These are phyloP conservation scores for Ascoidea rubescens DNA, from an alignment of 805 yeast species.

Conservation along the genomic window DNA sequence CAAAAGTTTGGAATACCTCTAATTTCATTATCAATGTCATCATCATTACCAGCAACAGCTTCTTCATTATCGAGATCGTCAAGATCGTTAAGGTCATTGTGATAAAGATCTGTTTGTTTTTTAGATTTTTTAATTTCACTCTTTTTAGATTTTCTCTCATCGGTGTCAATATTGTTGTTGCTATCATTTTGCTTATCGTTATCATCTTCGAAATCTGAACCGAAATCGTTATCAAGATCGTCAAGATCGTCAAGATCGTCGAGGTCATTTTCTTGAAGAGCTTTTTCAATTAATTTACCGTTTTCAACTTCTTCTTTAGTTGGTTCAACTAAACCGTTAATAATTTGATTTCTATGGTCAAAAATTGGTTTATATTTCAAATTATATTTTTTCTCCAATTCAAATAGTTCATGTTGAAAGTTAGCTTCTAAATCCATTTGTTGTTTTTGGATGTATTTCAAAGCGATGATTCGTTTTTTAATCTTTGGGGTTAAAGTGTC, in stretches of 20 bases:
- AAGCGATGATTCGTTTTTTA: constrained; percentile 63
- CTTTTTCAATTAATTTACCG: constrained; percentile 61
- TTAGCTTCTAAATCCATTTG: constrained; percentile 80
- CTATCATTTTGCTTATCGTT: constrained; percentile 23
- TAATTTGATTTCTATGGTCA: constrained; percentile 55
- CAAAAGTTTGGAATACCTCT: constrained; percentile 90
- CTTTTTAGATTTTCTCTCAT: constrained; percentile 6
- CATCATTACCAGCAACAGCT: constrained; percentile 29
- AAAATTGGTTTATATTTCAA: constrained; percentile 64
- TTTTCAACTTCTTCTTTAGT: constrained; percentile 60
- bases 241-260: constrained; percentile 26
- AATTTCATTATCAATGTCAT: constrained; percentile 27
- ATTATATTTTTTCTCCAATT: constrained; percentile 70
- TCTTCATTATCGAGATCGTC: constrained; percentile 27
- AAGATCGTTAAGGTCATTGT: constrained; percentile 25
- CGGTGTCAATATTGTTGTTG: constrained; percentile 13
- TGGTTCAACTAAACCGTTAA: constrained; percentile 67
- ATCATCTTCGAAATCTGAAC: constrained; percentile 15
- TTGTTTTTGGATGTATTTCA: constrained; percentile 68
- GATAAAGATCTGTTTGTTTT: constrained; percentile 37
- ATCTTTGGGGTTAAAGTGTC: constrained; percentile 60
- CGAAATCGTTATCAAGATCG: constrained; percentile 10
- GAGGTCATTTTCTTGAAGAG: constrained; percentile 30
- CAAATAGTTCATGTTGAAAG: constrained; percentile 79
- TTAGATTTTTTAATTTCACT: constrained; percentile 18